Percentiles rank a stretch among this genome's conserved stretches.
Evolutionary conservation across 805 yeast species (phyloP).

Genomic region (Spathaspora hagerdaliae): DNA sequence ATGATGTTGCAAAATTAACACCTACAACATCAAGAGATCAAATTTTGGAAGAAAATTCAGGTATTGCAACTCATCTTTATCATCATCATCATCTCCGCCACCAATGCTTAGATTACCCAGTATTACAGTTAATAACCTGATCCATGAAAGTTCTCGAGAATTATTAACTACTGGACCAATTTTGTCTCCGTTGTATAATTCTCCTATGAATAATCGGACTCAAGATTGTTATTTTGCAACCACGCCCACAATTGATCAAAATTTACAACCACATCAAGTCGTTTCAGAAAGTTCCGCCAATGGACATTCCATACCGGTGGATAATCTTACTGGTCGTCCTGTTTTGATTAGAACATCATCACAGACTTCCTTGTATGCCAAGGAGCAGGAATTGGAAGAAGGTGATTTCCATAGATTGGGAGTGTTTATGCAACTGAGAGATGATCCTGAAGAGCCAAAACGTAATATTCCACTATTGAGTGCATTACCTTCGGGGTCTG

Average conservation of each 20-base stretch:
- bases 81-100: background rate
- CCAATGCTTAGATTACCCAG: background rate
- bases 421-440: conserved; percentile 66
- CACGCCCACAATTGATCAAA: conserved; percentile 14
- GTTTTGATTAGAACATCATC: conserved; percentile 61
- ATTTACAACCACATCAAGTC: conserved; percentile 62
- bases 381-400: conserved; percentile 82
- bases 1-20: conserved; percentile 17
- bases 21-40: conserved; percentile 14
- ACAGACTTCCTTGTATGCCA: conserved; percentile 64
- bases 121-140: conserved; percentile 3
- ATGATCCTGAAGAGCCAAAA: conserved; percentile 10
- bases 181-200: conserved; percentile 41
- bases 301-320: conserved; percentile 53
- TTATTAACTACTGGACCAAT: conserved; percentile 52
- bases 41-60: background rate
- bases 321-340: conserved; percentile 68
- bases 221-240: conserved; percentile 16
- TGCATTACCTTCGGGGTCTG: conserved; percentile 51
- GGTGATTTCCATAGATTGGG: conserved; percentile 91
- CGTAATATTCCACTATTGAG: conserved; percentile 27
- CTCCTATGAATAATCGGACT: conserved; percentile 6
- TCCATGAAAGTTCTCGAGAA: conserved; percentile 49
- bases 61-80: background rate
- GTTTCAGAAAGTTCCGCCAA: conserved; percentile 60